Evolutionary conservation across 495 filamentous ascomycete genomes (phyloP).

Genomic region (Immersiella caudata): DNA sequence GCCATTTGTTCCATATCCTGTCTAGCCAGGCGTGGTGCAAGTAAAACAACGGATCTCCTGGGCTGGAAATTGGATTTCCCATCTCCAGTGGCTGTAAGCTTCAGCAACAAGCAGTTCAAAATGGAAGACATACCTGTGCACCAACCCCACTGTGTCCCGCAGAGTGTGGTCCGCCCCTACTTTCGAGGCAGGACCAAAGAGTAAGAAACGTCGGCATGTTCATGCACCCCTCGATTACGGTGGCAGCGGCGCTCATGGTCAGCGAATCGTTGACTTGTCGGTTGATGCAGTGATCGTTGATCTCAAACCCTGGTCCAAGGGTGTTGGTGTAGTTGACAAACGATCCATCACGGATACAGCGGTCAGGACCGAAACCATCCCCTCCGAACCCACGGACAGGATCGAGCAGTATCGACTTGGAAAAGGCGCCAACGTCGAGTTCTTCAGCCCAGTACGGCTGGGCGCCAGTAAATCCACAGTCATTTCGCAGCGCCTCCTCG

Average conservation of each 20-base stretch:
- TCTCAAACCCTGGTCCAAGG: neutral
- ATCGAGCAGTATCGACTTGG: slow-evolving; percentile 38
- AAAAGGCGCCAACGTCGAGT: slow-evolving; percentile 45
- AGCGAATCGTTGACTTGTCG: slow-evolving; percentile 7
- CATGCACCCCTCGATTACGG: neutral
- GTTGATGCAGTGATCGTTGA: slow-evolving; percentile 10
- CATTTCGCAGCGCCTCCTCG: slow-evolving; percentile 43
- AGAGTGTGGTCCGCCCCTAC: neutral
- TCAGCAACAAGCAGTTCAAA: neutral
- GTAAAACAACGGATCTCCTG: slow-evolving; percentile 4
- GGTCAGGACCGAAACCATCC: slow-evolving; percentile 34
- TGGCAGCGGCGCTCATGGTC: neutral
- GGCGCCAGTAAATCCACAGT: slow-evolving; percentile 49
- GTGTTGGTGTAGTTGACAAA: slow-evolving; percentile 5
- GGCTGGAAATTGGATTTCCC: neutral
- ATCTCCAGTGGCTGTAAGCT: neutral
- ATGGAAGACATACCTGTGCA: neutral
- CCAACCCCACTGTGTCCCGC: slow-evolving; percentile 3
- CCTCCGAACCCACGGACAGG: slow-evolving; percentile 47
- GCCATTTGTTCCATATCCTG: slow-evolving; percentile 6
- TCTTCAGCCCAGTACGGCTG: slow-evolving; percentile 52
- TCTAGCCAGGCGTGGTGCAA: slow-evolving; percentile 12
- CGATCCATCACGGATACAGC: slow-evolving; percentile 48
- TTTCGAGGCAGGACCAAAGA: slow-evolving; percentile 9
- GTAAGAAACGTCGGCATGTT: neutral